Evolutionary conservation across 345 rosid species (phyloP), one percentile per base, ranked within the genome.

Genomic region (Euclidium syriacum): DNA sequence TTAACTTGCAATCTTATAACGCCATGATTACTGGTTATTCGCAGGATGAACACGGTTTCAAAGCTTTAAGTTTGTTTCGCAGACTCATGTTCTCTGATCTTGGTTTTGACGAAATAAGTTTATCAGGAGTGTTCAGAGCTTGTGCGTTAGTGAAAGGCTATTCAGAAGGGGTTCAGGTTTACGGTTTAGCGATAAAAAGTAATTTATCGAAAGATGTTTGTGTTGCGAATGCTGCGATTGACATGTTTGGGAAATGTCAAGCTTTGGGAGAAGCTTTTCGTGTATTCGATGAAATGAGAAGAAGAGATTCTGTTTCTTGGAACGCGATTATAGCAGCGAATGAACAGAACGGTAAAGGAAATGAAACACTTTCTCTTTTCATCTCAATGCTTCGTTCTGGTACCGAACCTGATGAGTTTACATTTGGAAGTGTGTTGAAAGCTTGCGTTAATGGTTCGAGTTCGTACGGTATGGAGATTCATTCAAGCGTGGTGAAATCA

Each of bases 221-320:
- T 41, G 98, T 87, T 23, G 76, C 86, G 64, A 89, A 89, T 76
- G 88, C 98, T 30, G 79, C 85, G 25, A 68, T 94, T 25, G 97
- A 87, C 76, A 89, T 94, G 99, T 87, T 82, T 33, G 99, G 96
- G 64, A 94, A 87, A 80, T 84, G 96, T 49, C 78, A 85, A 77
- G 88, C 83, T 72, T 47, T 90, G 22, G 34, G 14, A 11, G 99
- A 90, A 75, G 97, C 95, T 11, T 75, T 73, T 64, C 6, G 34
- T 18, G 58, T 84, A 36, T 87, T 89, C 39, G 58, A 82, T 65
- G 91, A 83, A 77, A 90, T 92, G 99, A 75, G 72, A 18, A 75
- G 64, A 71, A 81, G 87, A 50, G 96, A 92, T 74, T 84, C 79
- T 39, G 85, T 92, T 42, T 85, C 97, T 42, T 92, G 99, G 99